Conservation (phyloP, 108 stramenopile genomes). For the Epithemia pelagica region DNA sequence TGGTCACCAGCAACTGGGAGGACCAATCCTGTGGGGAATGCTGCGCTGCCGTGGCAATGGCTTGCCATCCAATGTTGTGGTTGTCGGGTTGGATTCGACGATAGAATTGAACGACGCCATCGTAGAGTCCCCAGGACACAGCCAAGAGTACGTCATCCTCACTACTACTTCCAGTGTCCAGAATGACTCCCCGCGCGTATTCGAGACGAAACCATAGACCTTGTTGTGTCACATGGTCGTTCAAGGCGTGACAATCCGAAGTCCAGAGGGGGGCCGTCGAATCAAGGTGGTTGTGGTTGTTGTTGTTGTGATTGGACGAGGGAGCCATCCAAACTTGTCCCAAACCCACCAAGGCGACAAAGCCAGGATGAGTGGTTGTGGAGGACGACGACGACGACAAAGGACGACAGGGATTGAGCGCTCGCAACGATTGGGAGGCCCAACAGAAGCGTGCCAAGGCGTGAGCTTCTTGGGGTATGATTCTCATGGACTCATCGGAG, state of each 20-base stretch:
- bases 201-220: slow-evolving; percentile 23
- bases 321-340: neutral
- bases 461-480: neutral
- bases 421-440: neutral
- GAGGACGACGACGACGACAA: neutral
- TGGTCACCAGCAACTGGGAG: slow-evolving; percentile 4
- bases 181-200: slow-evolving; percentile 40
- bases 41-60: too few species aligned
- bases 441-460: neutral
- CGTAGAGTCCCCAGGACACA: slow-evolving; percentile 70
- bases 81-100: slow-evolving; percentile 24
- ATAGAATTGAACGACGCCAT: slow-evolving; percentile 63
- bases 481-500: too few species aligned
- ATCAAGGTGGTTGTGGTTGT: neutral
- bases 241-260: neutral
- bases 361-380: too few species aligned
- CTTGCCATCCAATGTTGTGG: neutral
- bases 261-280: neutral
- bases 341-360: neutral
- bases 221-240: neutral
- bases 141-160: too few species aligned
- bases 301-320: neutral
- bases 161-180: slow-evolving; percentile 63
- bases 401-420: neutral
- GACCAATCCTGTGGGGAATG: too few species aligned